These are phyloP conservation scores for Micractinium sp. DNA, from an alignment of 139 green algal genomes.

Conservation along the genomic window DNA sequence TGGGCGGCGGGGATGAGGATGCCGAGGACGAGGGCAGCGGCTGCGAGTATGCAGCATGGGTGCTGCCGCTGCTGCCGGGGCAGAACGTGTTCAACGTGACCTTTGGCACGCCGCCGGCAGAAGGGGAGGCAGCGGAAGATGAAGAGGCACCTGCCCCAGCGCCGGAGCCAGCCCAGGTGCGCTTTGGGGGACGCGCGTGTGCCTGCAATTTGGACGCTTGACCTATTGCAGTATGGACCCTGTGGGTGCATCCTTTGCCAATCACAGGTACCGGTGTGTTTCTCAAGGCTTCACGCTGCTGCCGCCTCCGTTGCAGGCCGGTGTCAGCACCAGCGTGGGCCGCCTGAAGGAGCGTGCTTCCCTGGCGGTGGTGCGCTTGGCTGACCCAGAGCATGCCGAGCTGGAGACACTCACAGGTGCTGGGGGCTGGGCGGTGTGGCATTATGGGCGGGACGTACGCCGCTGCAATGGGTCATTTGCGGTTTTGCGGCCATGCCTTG, in stretches of 20 bases:
- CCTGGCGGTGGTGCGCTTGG: slow-evolving; percentile 48
- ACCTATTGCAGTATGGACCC: too few species aligned
- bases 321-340: neutral
- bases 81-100: slow-evolving; percentile 52
- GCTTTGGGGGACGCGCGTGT: too few species aligned
- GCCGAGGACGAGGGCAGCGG: neutral
- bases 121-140: neutral
- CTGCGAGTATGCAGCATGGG: slow-evolving; percentile 37
- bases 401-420: slow-evolving; percentile 39
- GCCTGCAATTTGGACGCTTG: too few species aligned
- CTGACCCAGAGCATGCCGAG: slow-evolving; percentile 39
- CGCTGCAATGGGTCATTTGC: too few species aligned
- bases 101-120: neutral
- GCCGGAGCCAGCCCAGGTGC: too few species aligned
- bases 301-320: neutral
- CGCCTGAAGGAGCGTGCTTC: neutral
- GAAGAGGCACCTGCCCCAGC: too few species aligned
- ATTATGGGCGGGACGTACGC: neutral
- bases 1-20: neutral
- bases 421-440: too few species aligned
- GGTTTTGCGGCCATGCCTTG: too few species aligned
- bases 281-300: too few species aligned
- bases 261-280: too few species aligned
- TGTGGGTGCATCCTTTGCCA: too few species aligned
- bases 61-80: slow-evolving; percentile 39